Evolutionary conservation across 2,329 filamentous ascomycete species (phyloP).

Genomic region (Drechslerella dactyloides): DNA sequence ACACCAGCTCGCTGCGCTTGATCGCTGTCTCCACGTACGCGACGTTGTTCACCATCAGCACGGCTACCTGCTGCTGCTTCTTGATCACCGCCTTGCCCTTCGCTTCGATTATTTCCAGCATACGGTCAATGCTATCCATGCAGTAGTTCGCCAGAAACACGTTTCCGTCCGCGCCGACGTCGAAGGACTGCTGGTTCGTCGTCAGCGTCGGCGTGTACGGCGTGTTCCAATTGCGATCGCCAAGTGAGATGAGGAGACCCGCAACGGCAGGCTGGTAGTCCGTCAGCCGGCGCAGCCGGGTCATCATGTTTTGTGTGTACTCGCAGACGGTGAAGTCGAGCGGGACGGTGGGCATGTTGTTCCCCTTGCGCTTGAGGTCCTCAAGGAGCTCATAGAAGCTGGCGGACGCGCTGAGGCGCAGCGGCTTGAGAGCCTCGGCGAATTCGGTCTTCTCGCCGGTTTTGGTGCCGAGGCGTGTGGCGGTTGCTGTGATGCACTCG

Average conservation of each 20-base stretch:
- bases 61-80: slow-evolving; percentile 77
- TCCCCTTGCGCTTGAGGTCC: slow-evolving; percentile 76
- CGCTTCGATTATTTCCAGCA: slow-evolving; percentile 76
- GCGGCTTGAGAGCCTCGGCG: slow-evolving; percentile 82
- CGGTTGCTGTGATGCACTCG: slow-evolving; percentile 82
- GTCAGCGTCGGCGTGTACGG: slow-evolving; percentile 65
- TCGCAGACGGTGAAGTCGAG: slow-evolving; percentile 78
- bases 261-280: slow-evolving; percentile 84
- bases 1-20: slow-evolving; percentile 75
- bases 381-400: slow-evolving; percentile 84
- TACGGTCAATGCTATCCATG: slow-evolving; percentile 81
- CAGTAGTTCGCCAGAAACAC: slow-evolving; percentile 90
- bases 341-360: slow-evolving; percentile 71
- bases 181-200: slow-evolving; percentile 71
- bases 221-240: slow-evolving; percentile 86
- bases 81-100: slow-evolving; percentile 77
- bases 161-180: slow-evolving; percentile 85
- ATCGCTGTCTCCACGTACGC: slow-evolving; percentile 85
- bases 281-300: slow-evolving; percentile 82
- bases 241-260: slow-evolving; percentile 87
- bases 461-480: slow-evolving; percentile 77
- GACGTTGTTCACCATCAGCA: slow-evolving; percentile 89
- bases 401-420: slow-evolving; percentile 87
- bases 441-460: slow-evolving; percentile 86
- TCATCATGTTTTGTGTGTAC: slow-evolving; percentile 82